Percentiles rank a stretch among this genome's conserved stretches.
phyloP scores from a whole-genome alignment of 202 grass and related monocot species.

The Dendrocalamus latiflorus region DNA sequence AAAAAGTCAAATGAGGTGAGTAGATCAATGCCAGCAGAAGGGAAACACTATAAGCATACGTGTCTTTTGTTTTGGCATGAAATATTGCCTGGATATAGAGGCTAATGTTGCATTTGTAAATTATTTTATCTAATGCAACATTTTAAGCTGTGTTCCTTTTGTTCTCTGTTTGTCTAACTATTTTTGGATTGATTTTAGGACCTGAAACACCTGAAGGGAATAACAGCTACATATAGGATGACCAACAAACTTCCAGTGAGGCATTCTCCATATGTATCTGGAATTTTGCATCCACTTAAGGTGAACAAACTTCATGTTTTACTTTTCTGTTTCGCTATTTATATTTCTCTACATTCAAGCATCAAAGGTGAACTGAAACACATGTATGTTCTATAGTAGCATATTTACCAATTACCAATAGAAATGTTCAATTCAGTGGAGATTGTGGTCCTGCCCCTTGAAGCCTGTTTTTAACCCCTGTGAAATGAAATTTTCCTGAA shows the following conservation, averaged over 20 bases:
- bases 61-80: too few relatives aligned
- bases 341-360: neutral
- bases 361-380: neutral
- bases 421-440: neutral
- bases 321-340: neutral
- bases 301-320: constrained; percentile 47
- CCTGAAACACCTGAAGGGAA: constrained; percentile 90
- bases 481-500: neutral
- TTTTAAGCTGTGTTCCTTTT: too few relatives aligned
- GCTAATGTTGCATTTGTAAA: too few relatives aligned
- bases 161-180: constrained; percentile 18
- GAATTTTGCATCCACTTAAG: constrained; percentile 90
- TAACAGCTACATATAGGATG: constrained; percentile 95
- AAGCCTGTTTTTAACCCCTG: too few relatives aligned
- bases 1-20: too few relatives aligned
- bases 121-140: too few relatives aligned
- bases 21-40: too few relatives aligned
- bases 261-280: too few relatives aligned
- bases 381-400: neutral
- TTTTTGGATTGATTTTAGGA: constrained; percentile 53
- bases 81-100: too few relatives aligned
- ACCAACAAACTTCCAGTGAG: constrained; percentile 92
- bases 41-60: too few relatives aligned
- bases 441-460: neutral
- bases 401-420: neutral